phyloP scores from a whole-genome alignment of 108 stramenopile species.

The Aureococcus anophagefferens region DNA sequence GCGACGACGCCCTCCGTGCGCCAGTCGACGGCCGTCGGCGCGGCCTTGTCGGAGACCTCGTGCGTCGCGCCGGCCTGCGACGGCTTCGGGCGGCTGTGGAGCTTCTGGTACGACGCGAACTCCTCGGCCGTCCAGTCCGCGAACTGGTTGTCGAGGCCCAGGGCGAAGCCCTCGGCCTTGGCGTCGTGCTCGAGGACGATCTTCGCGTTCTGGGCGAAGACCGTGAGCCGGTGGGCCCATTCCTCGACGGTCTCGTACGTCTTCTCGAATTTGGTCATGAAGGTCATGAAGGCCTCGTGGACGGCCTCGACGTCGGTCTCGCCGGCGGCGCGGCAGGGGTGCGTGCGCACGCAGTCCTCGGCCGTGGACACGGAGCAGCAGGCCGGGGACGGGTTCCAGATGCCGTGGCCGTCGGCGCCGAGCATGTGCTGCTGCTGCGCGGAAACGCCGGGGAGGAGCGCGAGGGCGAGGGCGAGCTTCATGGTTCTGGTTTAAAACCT shows the following conservation, averaged over 20 bases:
- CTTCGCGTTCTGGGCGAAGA: slow-evolving; percentile 8
- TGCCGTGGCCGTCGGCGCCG: no score
- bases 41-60: neutral
- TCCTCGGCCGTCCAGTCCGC: slow-evolving; percentile 16
- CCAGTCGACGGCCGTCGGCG: slow-evolving; percentile 13
- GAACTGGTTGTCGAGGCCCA: slow-evolving; percentile 20
- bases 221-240: neutral
- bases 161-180: neutral
- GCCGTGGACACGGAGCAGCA: no score
- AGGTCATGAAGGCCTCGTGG: no score
- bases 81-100: neutral
- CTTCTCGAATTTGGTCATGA: slow-evolving; percentile 1
- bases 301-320: no score
- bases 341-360: no score
- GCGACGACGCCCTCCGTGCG: slow-evolving; percentile 12
- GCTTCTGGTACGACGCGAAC: neutral
- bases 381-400: no score
- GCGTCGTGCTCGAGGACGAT: slow-evolving; percentile 13
- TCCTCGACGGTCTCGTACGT: slow-evolving; percentile 6
- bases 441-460: no score
- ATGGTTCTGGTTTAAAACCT: no score
- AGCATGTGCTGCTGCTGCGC: no score
- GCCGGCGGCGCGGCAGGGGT: no score
- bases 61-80: neutral
- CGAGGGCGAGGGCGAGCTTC: no score